phyloP scores from a whole-genome alignment of 1,284 basidiomycete species.

The Irpex sp. region DNA sequence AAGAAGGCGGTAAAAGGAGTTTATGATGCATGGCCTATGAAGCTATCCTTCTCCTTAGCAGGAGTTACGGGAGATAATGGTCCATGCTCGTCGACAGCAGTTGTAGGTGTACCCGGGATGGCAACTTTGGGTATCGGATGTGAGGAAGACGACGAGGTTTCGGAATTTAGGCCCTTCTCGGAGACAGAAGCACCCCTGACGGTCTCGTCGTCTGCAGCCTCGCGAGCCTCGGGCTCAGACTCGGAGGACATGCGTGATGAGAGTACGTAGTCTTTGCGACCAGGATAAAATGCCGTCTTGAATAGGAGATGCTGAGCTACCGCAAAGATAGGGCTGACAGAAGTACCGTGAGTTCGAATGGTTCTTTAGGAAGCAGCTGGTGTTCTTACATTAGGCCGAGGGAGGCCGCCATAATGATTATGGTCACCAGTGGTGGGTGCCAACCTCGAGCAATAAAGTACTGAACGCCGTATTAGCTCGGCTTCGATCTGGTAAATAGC shows the following conservation, averaged over 20 bases:
- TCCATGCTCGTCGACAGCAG: not conserved
- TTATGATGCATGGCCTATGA: not conserved
- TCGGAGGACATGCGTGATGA: slow-evolving; percentile 4
- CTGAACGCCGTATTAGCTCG: slow-evolving; percentile 6
- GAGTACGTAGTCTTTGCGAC: not conserved
- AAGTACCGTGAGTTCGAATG: not conserved
- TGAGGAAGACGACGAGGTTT: not conserved
- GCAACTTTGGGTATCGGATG: not conserved
- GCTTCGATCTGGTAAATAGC: slow-evolving; percentile 29
- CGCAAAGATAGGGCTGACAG: slow-evolving; percentile 24
- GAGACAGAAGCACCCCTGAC: not conserved
- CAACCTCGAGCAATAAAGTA: slow-evolving; percentile 18
- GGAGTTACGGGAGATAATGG: not conserved
- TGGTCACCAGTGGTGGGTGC: slow-evolving; percentile 17
- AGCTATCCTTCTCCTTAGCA: not conserved
- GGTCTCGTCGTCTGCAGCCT: not conserved
- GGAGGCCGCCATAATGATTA: slow-evolving; percentile 22
- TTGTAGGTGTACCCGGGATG: not conserved
- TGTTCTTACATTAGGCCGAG: slow-evolving; percentile 20
- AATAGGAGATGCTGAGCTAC: slow-evolving; percentile 28
- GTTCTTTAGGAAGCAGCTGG: not conserved
- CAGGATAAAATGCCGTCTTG: slow-evolving; percentile 22
- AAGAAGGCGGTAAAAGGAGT: not conserved
- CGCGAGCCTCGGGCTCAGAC: not conserved
- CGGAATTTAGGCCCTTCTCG: not conserved